Evolutionary conservation across 345 rosid species (phyloP), one percentile per base, ranked within the genome.

Genomic region (Arabidopsis suecica): DNA sequence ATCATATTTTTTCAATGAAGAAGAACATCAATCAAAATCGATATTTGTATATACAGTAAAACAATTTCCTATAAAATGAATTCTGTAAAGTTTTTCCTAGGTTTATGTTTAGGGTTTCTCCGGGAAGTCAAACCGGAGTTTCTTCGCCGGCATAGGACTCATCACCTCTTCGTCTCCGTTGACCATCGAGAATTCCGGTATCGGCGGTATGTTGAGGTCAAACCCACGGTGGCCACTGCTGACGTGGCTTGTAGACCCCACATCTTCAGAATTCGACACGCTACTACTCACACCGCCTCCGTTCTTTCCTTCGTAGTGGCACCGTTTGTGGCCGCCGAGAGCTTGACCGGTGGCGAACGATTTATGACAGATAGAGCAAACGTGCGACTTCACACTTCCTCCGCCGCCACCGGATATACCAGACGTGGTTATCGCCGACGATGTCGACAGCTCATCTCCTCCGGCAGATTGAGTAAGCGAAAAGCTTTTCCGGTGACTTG

Each of bases 261-360:
- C 78, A 14, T 82, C 87, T 56, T 82, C 89, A 0, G 87, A 84
- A 3, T 70, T 61, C 12, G 84, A 80, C 53, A 79, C 71, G 65
- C 79, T 84, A 56, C 83, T 83, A 60, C 30, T 62, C 5, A 45
- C 68, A 2, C 34, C 71, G 7, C 40, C 62, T 5, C 66, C 36
- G 18, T 30, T 61, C 14, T 74, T 77, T 12, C 83, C 89, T 63
- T 87, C 95, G 50, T 84, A 89, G 83, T 89, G 95, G 48, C 92
- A 81, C 38, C 95, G 74, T 73, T 89, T 89, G 61, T 89, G 95
- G 3, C 95, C 95, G 6, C 95, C 95, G 2, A 89, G 79, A 23
- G 92, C 92, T 81, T 89, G 95, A 32, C 95, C 95, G 4, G 92
- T 82, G 2, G 89, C 65, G 49, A 89, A 89, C 0, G 79, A 71